Evolutionary conservation across 306 rosid genomes (phyloP), one percentile per base, ranked within the genome.

Genomic region (Malus orientalis): DNA sequence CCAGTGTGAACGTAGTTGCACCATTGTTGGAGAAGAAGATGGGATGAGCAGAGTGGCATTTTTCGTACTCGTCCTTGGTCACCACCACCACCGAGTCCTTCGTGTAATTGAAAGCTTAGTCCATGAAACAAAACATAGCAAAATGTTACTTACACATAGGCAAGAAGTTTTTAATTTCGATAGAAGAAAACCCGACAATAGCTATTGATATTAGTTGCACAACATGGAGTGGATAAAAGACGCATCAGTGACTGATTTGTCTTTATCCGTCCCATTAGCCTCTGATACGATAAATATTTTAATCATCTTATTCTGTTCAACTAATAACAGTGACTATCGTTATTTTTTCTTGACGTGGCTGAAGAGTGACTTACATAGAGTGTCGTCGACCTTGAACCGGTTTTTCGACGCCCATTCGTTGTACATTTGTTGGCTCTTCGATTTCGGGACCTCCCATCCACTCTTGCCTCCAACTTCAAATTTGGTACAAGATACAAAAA

Each of bases 71-170:
- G 14, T 83, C 93, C 85, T 86, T 87, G 3, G 29, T 92, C 86
- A 95, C 97, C 84, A 54, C 86, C 89, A 92, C 14, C 59, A 92
- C 97, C 0, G 97, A 90, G 83, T 94, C 97, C 33, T 88, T 85
- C 40, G 75, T 42, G 73, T 89, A 92, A 85, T 69, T 86, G 87
- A 94, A 94, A 32, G 16, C 98, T 91, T 49, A 1, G 38, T 12
- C 2, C 68, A 81, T 33, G 42, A 20, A 67, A 67, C 44, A 60
- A 2, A 62, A 51, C 3, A 44, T 67, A 61, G 22, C 75, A 51
- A 76, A 64, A 13, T 19, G 18, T 19, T 51, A 49, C 55, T 15
- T 15, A 51, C 6, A 16, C 55, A 15, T 5, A 6, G 20, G 20
- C 55, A 51, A 51, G 8, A 51, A 51, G 55, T 18, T 16, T 51